phyloP scores from a whole-genome alignment of 2,329 filamentous ascomycete species.

The Botrytis pseudocinerea region DNA sequence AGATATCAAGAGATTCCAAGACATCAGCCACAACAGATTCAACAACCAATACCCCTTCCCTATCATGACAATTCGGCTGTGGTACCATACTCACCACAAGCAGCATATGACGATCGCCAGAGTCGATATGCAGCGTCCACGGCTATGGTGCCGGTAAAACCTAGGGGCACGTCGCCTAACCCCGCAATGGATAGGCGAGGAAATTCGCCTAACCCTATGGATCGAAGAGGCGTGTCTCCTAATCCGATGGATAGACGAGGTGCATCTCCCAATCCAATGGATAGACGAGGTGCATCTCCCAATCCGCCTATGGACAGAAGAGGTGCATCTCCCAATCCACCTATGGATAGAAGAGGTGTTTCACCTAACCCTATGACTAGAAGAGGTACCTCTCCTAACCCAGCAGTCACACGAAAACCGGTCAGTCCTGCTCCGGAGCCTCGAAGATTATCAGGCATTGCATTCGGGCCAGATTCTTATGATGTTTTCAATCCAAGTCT shows the following conservation, averaged over 20 bases:
- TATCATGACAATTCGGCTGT: conserved; percentile 34
- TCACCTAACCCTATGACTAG: conserved; percentile 51
- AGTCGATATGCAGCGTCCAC: conserved; percentile 32
- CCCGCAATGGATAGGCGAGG: conserved; percentile 27
- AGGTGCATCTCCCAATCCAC: conserved; percentile 36
- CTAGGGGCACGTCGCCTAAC: conserved; percentile 36
- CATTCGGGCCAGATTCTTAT: conserved; percentile 76
- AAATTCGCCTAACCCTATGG: conserved; percentile 35
- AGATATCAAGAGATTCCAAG: conserved; percentile 31
- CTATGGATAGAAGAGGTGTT: conserved; percentile 28
- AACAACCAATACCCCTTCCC: conserved; percentile 32
- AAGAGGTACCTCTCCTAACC: conserved; percentile 49
- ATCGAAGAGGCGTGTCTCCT: conserved; percentile 34
- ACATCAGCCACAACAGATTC: conserved; percentile 34
- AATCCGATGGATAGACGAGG: conserved; percentile 31
- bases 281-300: conserved; percentile 34
- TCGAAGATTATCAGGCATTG: conserved; percentile 60
- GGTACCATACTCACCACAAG: conserved; percentile 32
- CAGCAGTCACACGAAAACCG: conserved; percentile 64
- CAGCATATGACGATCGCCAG: conserved; percentile 38
- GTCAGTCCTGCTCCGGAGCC: conserved; percentile 68
- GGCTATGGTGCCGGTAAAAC: conserved; percentile 40
- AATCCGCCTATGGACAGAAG: conserved; percentile 29
- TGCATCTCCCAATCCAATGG: conserved; percentile 35
- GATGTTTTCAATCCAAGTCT: conserved; percentile 65